phyloP scores from a whole-genome alignment of 768 basidiomycete genomes.

The Suillus placidus region DNA sequence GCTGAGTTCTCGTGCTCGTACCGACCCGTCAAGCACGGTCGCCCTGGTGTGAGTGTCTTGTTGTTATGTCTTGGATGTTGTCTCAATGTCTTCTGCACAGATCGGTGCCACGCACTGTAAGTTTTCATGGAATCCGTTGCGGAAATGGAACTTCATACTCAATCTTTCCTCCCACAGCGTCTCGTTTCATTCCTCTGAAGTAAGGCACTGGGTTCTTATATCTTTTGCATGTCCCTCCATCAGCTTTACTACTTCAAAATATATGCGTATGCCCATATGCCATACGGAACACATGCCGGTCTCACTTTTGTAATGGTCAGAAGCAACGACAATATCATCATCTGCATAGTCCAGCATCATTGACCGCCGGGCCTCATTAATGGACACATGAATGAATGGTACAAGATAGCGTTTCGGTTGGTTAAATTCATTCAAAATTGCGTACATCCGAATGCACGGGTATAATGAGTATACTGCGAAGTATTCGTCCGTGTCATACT shows the following conservation, averaged over 20 bases:
- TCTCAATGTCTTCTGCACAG: conserved; percentile 36
- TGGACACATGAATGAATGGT: background rate
- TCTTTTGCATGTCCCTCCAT: conserved; percentile 30
- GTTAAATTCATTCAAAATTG: conserved; percentile 37
- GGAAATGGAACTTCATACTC: background rate
- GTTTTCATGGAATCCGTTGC: conserved; percentile 28
- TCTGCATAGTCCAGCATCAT: background rate
- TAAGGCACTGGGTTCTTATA: conserved; percentile 47
- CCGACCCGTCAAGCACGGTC: conserved; percentile 99
- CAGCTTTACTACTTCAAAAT: conserved; percentile 36
- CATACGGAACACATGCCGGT: conserved; percentile 27
- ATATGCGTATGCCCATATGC: conserved; percentile 34
- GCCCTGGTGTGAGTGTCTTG: conserved; percentile 83
- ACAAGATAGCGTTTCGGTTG: conserved; percentile 15
- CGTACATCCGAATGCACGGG: conserved; percentile 48
- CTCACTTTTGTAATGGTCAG: background rate
- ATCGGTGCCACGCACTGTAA: conserved; percentile 91
- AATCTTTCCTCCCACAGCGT: conserved; percentile 45
- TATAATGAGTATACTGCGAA: conserved; percentile 63
- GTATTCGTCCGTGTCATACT: conserved; percentile 63
- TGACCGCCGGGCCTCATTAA: background rate
- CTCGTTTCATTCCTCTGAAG: conserved; percentile 96
- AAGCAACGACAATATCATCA: background rate
- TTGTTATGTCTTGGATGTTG: conserved; percentile 12
- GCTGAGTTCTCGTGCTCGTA: conserved; percentile 97